Evolutionary conservation across 768 basidiomycete genomes (phyloP).

Genomic region (Tylopilus sp.): DNA sequence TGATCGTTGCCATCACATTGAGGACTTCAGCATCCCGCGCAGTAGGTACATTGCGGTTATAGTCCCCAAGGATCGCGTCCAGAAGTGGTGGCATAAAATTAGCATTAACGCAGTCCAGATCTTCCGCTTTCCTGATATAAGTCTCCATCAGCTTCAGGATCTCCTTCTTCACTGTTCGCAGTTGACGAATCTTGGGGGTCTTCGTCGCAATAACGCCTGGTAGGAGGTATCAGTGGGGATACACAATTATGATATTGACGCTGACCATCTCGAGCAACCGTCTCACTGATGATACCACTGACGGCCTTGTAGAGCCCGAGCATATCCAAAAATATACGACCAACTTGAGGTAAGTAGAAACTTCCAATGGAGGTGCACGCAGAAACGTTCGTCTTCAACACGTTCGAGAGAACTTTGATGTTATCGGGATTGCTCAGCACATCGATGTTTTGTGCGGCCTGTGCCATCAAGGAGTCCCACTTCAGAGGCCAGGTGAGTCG

Average conservation of each 20-base stretch:
- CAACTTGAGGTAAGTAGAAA: conserved; percentile 96
- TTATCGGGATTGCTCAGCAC: conserved; percentile 89
- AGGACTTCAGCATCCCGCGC: conserved; percentile 96
- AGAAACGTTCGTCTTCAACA: conserved; percentile 97
- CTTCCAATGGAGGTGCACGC: conserved; percentile 96
- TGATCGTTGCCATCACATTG: conserved; percentile 96
- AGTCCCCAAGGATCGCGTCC: conserved; percentile 97
- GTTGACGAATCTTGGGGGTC: conserved; percentile 91
- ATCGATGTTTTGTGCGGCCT: conserved; percentile 89
- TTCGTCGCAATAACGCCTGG: conserved; percentile 89
- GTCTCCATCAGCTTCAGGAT: conserved; percentile 97
- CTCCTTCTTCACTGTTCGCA: conserved; percentile 98
- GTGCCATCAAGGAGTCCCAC: conserved; percentile 98
- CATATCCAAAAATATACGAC: conserved; percentile 96
- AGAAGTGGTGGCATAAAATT: conserved; percentile 93
- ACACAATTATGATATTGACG: not conserved
- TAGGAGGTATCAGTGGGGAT: conserved; percentile 4
- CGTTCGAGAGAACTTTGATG: conserved; percentile 94
- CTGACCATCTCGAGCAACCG: conserved; percentile 80
- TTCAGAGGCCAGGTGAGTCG: conserved; percentile 30
- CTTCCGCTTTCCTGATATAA: conserved; percentile 96
- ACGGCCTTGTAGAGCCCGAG: conserved; percentile 97
- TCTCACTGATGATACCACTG: conserved; percentile 92
- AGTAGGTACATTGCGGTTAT: conserved; percentile 88
- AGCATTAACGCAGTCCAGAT: conserved; percentile 86